phyloP scores from a whole-genome alignment of 768 basidiomycete genomes.

The Tulasnella calospora region DNA sequence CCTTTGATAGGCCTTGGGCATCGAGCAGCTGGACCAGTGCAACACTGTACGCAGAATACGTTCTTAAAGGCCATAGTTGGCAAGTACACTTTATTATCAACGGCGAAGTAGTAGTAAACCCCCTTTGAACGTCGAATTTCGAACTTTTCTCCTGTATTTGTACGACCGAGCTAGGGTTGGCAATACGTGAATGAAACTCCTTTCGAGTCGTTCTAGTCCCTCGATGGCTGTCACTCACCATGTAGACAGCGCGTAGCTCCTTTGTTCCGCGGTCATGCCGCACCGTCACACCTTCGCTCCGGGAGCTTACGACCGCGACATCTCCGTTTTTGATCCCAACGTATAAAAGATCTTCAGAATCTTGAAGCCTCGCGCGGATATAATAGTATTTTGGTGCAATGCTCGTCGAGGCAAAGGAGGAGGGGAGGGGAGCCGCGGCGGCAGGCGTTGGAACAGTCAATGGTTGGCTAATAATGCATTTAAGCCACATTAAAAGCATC shows the following conservation, averaged over 20 bases:
- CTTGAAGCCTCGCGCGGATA: neutral
- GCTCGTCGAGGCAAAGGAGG: rapidly evolving
- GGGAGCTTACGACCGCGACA: neutral
- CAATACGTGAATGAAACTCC: no score
- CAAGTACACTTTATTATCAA: no score
- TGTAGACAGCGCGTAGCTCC: neutral
- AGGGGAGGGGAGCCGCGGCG: neutral
- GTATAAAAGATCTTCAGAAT: neutral
- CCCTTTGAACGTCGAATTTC: no score
- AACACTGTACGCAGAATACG: no score
- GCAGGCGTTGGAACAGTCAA: neutral
- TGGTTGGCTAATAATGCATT: neutral
- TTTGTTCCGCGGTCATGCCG: neutral
- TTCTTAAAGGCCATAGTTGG: no score
- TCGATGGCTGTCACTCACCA: neutral
- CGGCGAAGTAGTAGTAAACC: no score
- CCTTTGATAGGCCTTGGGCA: no score
- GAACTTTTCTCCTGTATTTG: no score
- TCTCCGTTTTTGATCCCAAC: neutral
- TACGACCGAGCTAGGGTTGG: no score
- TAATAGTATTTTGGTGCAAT: neutral
- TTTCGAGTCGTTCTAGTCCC: neutral
- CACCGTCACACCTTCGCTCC: neutral
- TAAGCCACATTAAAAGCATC: neutral
- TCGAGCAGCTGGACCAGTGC: no score